Base-by-base conservation (phyloP, 164 flowering plant species). In the Vitis rupestris region DNA sequence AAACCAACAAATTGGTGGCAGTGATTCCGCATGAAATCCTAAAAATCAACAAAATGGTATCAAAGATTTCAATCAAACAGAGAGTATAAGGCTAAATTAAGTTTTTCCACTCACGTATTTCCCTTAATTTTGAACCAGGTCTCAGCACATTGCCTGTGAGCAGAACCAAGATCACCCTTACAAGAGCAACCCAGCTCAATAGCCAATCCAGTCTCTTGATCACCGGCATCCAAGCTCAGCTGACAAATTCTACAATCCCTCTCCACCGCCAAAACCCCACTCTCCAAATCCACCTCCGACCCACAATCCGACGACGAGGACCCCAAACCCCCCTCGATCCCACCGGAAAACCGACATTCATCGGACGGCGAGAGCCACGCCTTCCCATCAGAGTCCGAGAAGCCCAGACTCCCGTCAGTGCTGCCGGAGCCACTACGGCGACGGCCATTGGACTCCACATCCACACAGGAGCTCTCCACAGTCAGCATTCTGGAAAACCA, bases 101-200 rank as follows among this genome's bases (percentile, higher is more conserved):
- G 14, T 7, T 9, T 67, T 10, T 12, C 27, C 60, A 78, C 83
- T 79, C 64, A 82, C 83, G 65, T 77, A 63, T 82, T 75, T 8
- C 85, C 85, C 65, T 61, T 77, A 63, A 82, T 82, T 70, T 80
- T 82, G 80, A 82, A 82, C 85, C 85, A 82, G 31, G 82, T 74
- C 66, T 80, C 82, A 9, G 85, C 85, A 67, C 85, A 82, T 16
- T 75, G 74, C 55, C 55, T 71, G 61, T 82, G 85, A 11, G 82
- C 82, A 63, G 78, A 62, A 56, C 71, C 83, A 65, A 82, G 44
- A 74, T 80, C 83, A 15, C 75, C 85, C 61, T 80, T 80, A 62
- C 83, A 82, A 13, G 69, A 67, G 54, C 83, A 80, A 5, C 80
- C 82, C 65, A 80, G 55, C 64, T 78, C 74, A 65, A 82, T 73